Evolutionary conservation across 306 rosid genomes (phyloP).

Genomic region (Castanea sativa): DNA sequence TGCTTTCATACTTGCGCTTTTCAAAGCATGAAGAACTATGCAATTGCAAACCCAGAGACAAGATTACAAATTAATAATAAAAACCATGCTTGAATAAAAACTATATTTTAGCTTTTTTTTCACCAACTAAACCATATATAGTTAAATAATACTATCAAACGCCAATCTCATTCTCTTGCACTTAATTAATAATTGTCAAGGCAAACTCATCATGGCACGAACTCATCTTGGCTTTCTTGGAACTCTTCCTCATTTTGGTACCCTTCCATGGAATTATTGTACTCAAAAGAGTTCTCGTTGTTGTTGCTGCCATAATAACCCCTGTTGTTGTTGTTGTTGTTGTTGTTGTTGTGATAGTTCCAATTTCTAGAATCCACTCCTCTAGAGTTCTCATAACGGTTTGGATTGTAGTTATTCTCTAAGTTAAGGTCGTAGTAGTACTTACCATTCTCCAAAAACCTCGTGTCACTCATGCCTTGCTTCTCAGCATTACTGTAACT

Average conservation of each 20-base stretch:
- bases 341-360: conserved; percentile 28
- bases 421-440: conserved; percentile 36
- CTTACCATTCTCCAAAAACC: conserved; percentile 71
- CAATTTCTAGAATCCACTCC: conserved; percentile 31
- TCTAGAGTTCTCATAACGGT: conserved; percentile 37
- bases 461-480: conserved; percentile 93
- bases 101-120: conserved; percentile 7
- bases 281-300: conserved; percentile 36
- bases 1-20: conserved; percentile 21
- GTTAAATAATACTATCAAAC: conserved; percentile 25
- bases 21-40: conserved; percentile 16
- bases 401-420: conserved; percentile 44
- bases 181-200: conserved; percentile 10
- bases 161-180: conserved; percentile 33
- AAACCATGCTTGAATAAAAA: conserved; percentile 19
- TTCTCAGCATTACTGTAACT: conserved; percentile 38
- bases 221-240: conserved; percentile 45
- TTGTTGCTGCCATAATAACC: conserved; percentile 49
- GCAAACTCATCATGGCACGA: conserved; percentile 50
- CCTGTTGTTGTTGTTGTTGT: conserved; percentile 37
- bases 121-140: conserved; percentile 31
- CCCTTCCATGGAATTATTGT: conserved; percentile 50
- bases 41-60: conserved; percentile 26
- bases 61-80: conserved; percentile 9
- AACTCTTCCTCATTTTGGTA: conserved; percentile 56